These are phyloP conservation scores for Nitzschia inconspicua DNA, from an alignment of 108 stramenopile species.

Conservation along the genomic window DNA sequence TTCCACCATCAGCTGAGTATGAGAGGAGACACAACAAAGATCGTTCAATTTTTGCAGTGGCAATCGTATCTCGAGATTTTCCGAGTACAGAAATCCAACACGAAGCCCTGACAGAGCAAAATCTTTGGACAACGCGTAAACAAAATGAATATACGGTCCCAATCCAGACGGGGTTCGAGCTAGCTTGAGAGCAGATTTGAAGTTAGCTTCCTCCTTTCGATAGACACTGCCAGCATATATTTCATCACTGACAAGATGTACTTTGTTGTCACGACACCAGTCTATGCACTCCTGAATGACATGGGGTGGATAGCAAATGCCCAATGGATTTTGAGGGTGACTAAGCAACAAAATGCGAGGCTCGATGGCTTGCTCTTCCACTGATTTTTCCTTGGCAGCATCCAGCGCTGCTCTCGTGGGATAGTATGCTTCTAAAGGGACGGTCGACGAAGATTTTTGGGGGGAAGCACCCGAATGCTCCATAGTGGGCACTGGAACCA, in stretches of 20 bases:
- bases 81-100: constrained; percentile 77
- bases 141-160: constrained; percentile 77
- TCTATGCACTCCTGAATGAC: constrained; percentile 73
- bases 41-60: constrained; percentile 84
- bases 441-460: not conserved
- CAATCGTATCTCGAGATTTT: constrained; percentile 66
- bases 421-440: constrained; percentile 61
- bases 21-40: constrained; percentile 74
- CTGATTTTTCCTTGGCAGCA: constrained; percentile 50
- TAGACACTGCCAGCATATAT: constrained; percentile 86
- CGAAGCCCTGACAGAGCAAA: constrained; percentile 83
- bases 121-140: constrained; percentile 87
- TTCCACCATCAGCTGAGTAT: constrained; percentile 74
- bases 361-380: constrained; percentile 28
- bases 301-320: constrained; percentile 72
- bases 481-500: constrained; percentile 68
- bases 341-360: constrained; percentile 71
- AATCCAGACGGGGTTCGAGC: constrained; percentile 44
- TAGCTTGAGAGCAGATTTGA: constrained; percentile 60
- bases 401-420: constrained; percentile 54
- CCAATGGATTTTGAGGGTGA: constrained; percentile 85
- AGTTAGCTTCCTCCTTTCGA: constrained; percentile 29
- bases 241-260: constrained; percentile 87
- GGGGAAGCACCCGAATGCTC: constrained; percentile 26
- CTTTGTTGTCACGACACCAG: constrained; percentile 65